Conservation (phyloP, 2,329 filamentous ascomycete genomes). For the Nemania sp. region DNA sequence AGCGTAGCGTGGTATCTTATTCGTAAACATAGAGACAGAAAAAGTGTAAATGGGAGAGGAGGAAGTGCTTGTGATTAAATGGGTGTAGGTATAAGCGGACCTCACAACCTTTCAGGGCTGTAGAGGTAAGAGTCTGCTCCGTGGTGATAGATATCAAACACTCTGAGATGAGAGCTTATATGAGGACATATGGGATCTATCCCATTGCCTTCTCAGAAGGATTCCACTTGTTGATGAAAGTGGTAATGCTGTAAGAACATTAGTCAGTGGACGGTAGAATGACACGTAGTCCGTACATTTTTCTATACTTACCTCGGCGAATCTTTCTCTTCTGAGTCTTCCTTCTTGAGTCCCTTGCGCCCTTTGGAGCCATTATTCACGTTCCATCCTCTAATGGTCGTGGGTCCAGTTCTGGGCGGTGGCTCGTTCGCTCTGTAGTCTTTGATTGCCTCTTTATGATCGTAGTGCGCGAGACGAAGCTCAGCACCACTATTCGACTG, state of each 20-base stretch:
- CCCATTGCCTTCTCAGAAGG: constrained; percentile 31
- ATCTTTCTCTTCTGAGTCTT: constrained; percentile 40
- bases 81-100: neutral
- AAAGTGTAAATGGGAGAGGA: no score
- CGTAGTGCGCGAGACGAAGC: constrained; percentile 61
- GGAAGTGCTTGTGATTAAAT: constrained; percentile 2
- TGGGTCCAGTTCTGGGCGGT: constrained; percentile 58
- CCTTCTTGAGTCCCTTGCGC: constrained; percentile 36
- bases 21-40: constrained; percentile 1
- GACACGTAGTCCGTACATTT: neutral
- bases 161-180: neutral
- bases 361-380: constrained; percentile 47
- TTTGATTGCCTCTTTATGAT: constrained; percentile 58
- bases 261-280: constrained; percentile 20
- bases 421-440: constrained; percentile 59
- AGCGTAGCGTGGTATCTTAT: no score
- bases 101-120: neutral
- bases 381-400: constrained; percentile 61
- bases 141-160: neutral
- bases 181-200: neutral
- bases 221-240: constrained; percentile 38
- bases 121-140: neutral
- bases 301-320: constrained; percentile 35
- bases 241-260: constrained; percentile 30
- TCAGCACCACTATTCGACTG: constrained; percentile 52